Conservation (phyloP, 768 basidiomycete genomes). For the Boletellus emodensis region DNA sequence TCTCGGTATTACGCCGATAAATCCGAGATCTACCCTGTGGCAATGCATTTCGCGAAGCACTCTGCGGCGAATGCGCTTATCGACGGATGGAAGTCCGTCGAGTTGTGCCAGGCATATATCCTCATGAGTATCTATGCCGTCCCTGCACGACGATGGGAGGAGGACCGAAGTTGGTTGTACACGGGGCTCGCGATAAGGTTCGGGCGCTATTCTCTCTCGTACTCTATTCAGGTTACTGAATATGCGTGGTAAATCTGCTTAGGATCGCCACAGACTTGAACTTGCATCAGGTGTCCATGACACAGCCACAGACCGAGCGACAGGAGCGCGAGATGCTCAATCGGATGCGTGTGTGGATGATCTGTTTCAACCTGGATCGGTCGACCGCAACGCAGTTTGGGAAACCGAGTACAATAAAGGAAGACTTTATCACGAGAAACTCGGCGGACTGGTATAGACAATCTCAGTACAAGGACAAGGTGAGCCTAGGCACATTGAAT, state of each 20-base stretch:
- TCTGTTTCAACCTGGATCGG: constrained; percentile 84
- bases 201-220: neutral
- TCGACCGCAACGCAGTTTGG: constrained; percentile 88
- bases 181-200: constrained; percentile 82
- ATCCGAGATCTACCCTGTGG: constrained; percentile 80
- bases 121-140: constrained; percentile 80
- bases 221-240: neutral
- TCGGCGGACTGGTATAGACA: constrained; percentile 73
- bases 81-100: constrained; percentile 81
- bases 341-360: constrained; percentile 84
- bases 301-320: constrained; percentile 64
- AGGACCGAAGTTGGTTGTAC: constrained; percentile 87
- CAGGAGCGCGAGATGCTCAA: constrained; percentile 83
- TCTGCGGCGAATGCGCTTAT: constrained; percentile 78
- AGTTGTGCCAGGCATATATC: constrained; percentile 88
- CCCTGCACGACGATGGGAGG: constrained; percentile 81
- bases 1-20: constrained; percentile 77
- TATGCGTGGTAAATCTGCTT: neutral
- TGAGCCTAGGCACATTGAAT: constrained; percentile 14
- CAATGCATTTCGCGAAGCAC: constrained; percentile 86
- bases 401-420: constrained; percentile 84
- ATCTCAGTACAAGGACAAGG: constrained; percentile 57
- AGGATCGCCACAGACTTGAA: constrained; percentile 90
- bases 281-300: constrained; percentile 61
- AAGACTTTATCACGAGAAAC: constrained; percentile 73